Conservation (phyloP, 2,329 filamentous ascomycete genomes). For the Pyrenochaeta sp. region DNA sequence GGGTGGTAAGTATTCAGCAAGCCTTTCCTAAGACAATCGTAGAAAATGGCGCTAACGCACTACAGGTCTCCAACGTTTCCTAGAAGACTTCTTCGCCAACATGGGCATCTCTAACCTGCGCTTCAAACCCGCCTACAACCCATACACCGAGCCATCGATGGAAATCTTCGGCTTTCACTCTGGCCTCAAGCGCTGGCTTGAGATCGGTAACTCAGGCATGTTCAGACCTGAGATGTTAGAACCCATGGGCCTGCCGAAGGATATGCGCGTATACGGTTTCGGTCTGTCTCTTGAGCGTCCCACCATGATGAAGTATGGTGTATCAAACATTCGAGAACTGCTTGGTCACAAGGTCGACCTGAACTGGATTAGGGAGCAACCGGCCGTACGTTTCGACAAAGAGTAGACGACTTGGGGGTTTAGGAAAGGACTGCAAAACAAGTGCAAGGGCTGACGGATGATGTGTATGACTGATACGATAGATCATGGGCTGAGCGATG, state of each 20-base stretch:
- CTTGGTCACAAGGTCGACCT: conserved; percentile 96
- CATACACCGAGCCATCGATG: conserved; percentile 79
- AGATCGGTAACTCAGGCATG: conserved; percentile 99
- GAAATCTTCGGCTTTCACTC: conserved; percentile 97
- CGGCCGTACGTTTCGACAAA: conserved; percentile 89
- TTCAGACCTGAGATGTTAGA: conserved; percentile 98
- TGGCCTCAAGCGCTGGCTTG: conserved; percentile 71
- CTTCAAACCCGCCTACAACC: conserved; percentile 98
- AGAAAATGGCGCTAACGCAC: neutral
- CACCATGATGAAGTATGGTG: conserved; percentile 91
- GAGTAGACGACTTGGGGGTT: conserved; percentile 57
- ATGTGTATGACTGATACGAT: conserved; percentile 9
- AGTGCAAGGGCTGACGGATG: neutral
- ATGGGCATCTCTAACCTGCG: conserved; percentile 88
- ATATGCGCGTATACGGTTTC: conserved; percentile 94
- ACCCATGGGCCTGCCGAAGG: conserved; percentile 89
- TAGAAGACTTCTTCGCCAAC: conserved; percentile 94
- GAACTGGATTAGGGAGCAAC: conserved; percentile 89
- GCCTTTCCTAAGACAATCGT: neutral
- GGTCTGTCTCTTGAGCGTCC: conserved; percentile 90
- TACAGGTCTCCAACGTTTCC: conserved; percentile 80
- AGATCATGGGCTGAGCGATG: neutral
- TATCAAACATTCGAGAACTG: conserved; percentile 87
- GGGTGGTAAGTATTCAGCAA: conserved; percentile 65
- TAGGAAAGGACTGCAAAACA: no score